phyloP scores from a whole-genome alignment of 345 rosid species.

The Heritiera littoralis region DNA sequence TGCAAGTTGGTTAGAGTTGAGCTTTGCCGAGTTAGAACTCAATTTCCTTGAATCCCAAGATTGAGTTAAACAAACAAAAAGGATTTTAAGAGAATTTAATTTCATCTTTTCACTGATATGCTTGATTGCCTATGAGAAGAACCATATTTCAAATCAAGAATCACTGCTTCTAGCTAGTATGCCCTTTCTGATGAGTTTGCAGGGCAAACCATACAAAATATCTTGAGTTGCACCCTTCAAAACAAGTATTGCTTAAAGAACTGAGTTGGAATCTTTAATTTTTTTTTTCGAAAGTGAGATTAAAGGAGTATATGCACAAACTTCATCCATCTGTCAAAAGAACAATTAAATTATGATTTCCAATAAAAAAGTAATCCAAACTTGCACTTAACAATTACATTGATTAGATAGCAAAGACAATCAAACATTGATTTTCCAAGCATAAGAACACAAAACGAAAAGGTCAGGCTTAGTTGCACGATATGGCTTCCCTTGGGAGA shows the following conservation, averaged over 20 bases:
- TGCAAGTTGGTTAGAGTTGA: background rate
- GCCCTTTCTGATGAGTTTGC: no score
- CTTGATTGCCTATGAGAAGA: background rate
- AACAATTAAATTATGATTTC: background rate
- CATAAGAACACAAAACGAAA: background rate
- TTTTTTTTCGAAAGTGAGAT: no score
- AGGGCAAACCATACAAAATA: no score
- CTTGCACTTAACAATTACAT: background rate
- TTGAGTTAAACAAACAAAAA: background rate
- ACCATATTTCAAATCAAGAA: background rate
- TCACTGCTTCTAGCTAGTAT: background rate
- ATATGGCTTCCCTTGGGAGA: background rate
- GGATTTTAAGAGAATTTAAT: background rate
- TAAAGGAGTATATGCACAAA: no score
- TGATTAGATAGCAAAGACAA: background rate
- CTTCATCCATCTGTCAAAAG: background rate
- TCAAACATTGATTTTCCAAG: background rate
- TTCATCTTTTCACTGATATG: background rate
- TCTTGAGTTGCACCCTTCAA: no score
- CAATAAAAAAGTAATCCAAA: background rate
- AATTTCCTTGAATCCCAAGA: background rate
- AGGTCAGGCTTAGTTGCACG: background rate
- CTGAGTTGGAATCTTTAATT: no score
- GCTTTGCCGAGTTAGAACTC: background rate
- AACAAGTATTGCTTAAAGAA: no score